Evolutionary conservation across 1,284 basidiomycete species (phyloP), one percentile per base, ranked within the genome.

Genomic region (Neotropicomus parvogracilis): DNA sequence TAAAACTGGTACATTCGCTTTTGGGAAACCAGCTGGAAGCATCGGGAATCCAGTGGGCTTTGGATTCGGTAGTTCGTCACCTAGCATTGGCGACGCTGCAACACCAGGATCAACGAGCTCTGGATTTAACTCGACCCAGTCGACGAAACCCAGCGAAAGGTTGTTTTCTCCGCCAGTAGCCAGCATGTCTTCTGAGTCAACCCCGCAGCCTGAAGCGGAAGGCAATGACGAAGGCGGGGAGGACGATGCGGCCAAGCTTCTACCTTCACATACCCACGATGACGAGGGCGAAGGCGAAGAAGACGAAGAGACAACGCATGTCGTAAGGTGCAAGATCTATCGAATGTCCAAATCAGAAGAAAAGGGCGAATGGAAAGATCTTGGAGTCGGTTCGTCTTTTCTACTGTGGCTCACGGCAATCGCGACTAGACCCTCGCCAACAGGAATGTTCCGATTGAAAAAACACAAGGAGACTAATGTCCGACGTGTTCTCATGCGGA

Each of bases 271-370:
- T 29, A 68, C 69, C 24, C 78, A 83, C 54, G 85, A 87, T 54
- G 71, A 71, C 40, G 85, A 86, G 55, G 86, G 86, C n/a, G 80
- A 81, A 58, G 87, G 87, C 14, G 91, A 93, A 68, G 87, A 94
- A 64, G 75, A 85, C 36, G 91, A 94, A 63, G 81, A 83, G 48
- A 91, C 87, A 3, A 69, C 74, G 16, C 72, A 83, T 62, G 73
- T 77, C 43, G 70, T 79, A 44, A 79, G 77, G 58, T 73, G 78
- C 40, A 89, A 86, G 63, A 79, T 86, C 33, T 85, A 73, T 59
- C 78, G 75, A 59, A 64, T 90, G 59, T 72, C 67, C 50, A 81
- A 77, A 67, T 74, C 75, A 29, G 75, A 75, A n/a, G 76, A 74
- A 14, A 71, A 67, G 40, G 62, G 65, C 35, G 70, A 74, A 34